Evolutionary conservation across 2,329 filamentous ascomycete species (phyloP), one percentile per base, ranked within the genome.

Genomic region (Lecanicillium sp.): DNA sequence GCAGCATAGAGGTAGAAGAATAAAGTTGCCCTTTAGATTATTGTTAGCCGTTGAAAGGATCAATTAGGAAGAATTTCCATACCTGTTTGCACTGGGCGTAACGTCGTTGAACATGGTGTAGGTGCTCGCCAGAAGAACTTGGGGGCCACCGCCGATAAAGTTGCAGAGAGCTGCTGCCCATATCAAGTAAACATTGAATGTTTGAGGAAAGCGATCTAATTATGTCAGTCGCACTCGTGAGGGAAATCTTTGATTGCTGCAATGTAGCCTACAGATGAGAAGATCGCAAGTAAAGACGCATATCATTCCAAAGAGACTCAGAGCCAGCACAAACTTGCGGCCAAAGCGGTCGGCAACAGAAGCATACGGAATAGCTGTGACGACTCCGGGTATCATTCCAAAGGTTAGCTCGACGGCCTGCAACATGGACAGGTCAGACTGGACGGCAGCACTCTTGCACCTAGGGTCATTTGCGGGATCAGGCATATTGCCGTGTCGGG

Each of bases 1-100:
- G 31, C n/a, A 4, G 37, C 29, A 18, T 14, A 14, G 4, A 39
- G 9, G 19, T 34, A 34, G 14, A 39, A 39, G 37, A 39, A 39
- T 9, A 29, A 9, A 29, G 28, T 29, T 12, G 37, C 9, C 12
- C 37, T 39, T 4, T 7, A 15, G 6, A 3, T 14, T 18, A 4
- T 12, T n/a, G 8, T 5, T 13, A 13, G n/a, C 2, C 3, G 11
- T 9, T 11, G 5, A 20, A 11, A 9, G 12, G 12, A 33, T 12
- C 18, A 12, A 13, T 15, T 17, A 20, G 14, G 29, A 30, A 5
- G 6, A 30, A 5, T 6, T 5, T 19, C 16, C 7, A 7, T 29
- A 34, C 30, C 31, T 39, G 5, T 34, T 8, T 29, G 20, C 31
- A 11, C 27, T 22, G 5, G 37, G 19, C 18, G 27, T 25, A 25